Evolutionary conservation across 2,329 filamentous ascomycete genomes (phyloP).

Genomic region (Venturiaceae sp.): DNA sequence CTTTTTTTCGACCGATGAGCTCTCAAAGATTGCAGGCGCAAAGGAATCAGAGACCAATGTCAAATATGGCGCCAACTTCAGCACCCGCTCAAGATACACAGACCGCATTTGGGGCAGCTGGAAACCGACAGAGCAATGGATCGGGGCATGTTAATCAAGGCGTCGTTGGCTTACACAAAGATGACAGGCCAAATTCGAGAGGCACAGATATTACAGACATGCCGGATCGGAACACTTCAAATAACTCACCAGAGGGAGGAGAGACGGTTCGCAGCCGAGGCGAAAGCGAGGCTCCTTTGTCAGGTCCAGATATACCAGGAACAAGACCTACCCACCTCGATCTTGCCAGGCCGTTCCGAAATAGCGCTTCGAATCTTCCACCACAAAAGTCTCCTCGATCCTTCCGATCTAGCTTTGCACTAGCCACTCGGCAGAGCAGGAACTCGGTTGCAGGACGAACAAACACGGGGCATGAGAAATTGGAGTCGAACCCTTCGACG

Average conservation of each 20-base stretch:
- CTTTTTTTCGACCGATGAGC: slow-evolving; percentile 95
- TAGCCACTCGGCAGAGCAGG: slow-evolving; percentile 46
- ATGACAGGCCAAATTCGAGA: slow-evolving; percentile 42
- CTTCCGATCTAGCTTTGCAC: slow-evolving; percentile 61
- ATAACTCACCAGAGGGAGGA: slow-evolving; percentile 59
- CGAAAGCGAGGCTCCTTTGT: slow-evolving; percentile 69
- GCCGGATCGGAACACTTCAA: slow-evolving; percentile 57
- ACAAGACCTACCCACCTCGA: slow-evolving; percentile 1
- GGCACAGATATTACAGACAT: slow-evolving; percentile 65
- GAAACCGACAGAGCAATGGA: slow-evolving; percentile 26
- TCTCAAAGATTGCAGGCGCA: slow-evolving; percentile 91
- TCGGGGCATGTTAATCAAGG: slow-evolving; percentile 23
- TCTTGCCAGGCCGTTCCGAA: background rate
- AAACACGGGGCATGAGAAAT: slow-evolving; percentile 60
- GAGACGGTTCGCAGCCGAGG: slow-evolving; percentile 54
- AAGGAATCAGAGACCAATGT: slow-evolving; percentile 49
- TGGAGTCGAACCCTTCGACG: slow-evolving; percentile 72
- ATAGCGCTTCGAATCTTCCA: slow-evolving; percentile 26
- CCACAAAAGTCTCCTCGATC: slow-evolving; percentile 65
- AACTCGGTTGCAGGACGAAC: slow-evolving; percentile 28
- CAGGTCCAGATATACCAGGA: background rate
- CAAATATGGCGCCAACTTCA: slow-evolving; percentile 17
- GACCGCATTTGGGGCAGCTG: slow-evolving; percentile 14
- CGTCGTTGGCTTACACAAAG: slow-evolving; percentile 22
- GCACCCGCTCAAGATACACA: slow-evolving; percentile 17